These are phyloP conservation scores for Colletotrichum tropicicola DNA, from an alignment of 2,329 filamentous ascomycete species.

Conservation along the genomic window DNA sequence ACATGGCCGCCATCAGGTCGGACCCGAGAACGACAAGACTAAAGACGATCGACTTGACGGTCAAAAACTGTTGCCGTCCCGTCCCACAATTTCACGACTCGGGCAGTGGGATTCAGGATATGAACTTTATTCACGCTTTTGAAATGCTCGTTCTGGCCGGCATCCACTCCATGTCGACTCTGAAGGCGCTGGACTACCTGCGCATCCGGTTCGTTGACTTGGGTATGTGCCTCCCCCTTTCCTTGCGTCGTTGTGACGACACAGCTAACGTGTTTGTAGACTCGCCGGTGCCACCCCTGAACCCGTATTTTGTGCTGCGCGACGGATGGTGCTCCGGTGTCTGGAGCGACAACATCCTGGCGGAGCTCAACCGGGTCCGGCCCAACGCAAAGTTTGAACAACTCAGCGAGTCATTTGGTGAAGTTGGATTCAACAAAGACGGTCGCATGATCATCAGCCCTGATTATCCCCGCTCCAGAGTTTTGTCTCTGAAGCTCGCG, in stretches of 20 bases:
- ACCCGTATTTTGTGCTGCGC: conserved; percentile 75
- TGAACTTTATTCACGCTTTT: conserved; percentile 77
- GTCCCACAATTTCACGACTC: conserved; percentile 66
- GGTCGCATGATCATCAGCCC: conserved; percentile 65
- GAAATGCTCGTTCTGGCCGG: conserved; percentile 73
- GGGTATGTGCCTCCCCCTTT: conserved; percentile 49
- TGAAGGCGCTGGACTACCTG: conserved; percentile 69
- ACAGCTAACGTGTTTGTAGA: conserved; percentile 57
- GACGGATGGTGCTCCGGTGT: conserved; percentile 72
- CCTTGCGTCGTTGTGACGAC: neutral
- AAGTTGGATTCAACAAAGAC: conserved; percentile 67
- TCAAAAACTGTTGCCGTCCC: conserved; percentile 77
- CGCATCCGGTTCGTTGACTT: conserved; percentile 81
- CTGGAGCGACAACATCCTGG: conserved; percentile 75
- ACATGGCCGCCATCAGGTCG: conserved; percentile 59
- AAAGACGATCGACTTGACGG: conserved; percentile 74
- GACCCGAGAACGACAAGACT: conserved; percentile 61
- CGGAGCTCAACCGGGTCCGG: conserved; percentile 65
- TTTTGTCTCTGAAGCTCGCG: conserved; percentile 64
- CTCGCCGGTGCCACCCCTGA: conserved; percentile 74
- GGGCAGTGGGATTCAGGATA: conserved; percentile 75
- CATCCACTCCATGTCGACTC: conserved; percentile 66
- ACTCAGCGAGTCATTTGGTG: conserved; percentile 71
- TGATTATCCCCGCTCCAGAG: conserved; percentile 60
- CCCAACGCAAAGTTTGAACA: conserved; percentile 68